Evolutionary conservation across 1,284 basidiomycete genomes (phyloP), one percentile per base, ranked within the genome.

Genomic region (Trichosporon sp.): DNA sequence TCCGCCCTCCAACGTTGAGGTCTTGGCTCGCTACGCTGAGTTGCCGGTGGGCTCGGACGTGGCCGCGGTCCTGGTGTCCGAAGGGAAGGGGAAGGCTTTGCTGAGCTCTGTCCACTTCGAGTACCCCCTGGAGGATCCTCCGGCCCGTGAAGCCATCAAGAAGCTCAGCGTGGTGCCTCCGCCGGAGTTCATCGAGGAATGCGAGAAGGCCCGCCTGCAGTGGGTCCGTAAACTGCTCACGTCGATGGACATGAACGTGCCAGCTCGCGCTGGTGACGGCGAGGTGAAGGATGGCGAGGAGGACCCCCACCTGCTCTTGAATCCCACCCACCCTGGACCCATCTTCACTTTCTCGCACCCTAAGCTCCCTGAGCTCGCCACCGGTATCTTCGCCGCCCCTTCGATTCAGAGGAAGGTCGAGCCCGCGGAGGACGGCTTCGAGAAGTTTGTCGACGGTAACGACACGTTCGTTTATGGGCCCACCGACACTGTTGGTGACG

Each of bases 31-130:
- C 4, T 86, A 86, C 73, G 73, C 76, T 0, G 73, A 81, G 23
- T 70, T 75, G 0, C 60, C 68, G 0, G 68, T 74, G 0, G 79
- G 73, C 6, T 73, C 58, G 12, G 64, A 73, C 18, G 73, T 87
- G 21, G 89, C 89, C 0, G 88, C 84, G 0, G 84, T 90, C 4
- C 78, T 83, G 3, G 86, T 85, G 53, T 76, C 74, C 0, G 82
- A 89, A n/a, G 88, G 87, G 0, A 76, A 80, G 23, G 92, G 91
- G 2, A 85, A 82, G 29, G 86, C 88, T 0, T 78, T 88, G 1
- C 81, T 92, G 6, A 90, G 88, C 85, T 86, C 86, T 2, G 84
- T 88, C 0, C 89, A 88, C 74, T 84, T 90, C 23, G 92, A 92
- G 77, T 88, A 88, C 74, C 85, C 89, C 2, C 76, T 87, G 42